Conservation (phyloP, 176 grass and related monocot genomes). For the Cymbopogon citratus region DNA sequence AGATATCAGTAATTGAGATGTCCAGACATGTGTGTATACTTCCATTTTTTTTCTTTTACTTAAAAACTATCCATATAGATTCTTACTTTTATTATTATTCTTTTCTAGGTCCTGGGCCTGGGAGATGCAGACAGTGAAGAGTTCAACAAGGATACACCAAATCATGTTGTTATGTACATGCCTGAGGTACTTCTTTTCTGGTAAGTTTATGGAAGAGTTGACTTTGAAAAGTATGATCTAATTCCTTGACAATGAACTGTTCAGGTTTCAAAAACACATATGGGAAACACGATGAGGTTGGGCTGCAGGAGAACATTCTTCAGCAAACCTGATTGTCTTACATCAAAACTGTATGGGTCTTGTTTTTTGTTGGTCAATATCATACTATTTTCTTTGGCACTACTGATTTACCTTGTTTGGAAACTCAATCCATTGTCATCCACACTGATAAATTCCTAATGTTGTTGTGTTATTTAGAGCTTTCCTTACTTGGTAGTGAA, state of each 20-base stretch:
- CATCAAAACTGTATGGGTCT: conserved; percentile 68
- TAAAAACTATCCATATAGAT: conserved; percentile 5
- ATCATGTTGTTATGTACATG: conserved; percentile 84
- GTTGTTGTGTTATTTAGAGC: not conserved
- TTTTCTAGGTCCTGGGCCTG: conserved; percentile 60
- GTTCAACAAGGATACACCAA: conserved; percentile 54
- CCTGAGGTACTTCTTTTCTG: conserved; percentile 65
- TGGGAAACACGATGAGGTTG: conserved; percentile 97
- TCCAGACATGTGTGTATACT: too few relatives aligned
- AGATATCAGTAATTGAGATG: too few relatives aligned
- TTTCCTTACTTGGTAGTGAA: not conserved
- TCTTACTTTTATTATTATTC: conserved; percentile 17
- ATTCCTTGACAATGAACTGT: conserved; percentile 2
- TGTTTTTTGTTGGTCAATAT: conserved; percentile 3
- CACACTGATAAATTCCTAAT: not conserved
- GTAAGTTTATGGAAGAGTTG: conserved; percentile 7
- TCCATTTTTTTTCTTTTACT: too few relatives aligned
- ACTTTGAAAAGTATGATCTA: not conserved
- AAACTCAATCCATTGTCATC: not conserved
- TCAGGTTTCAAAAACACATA: conserved; percentile 93
- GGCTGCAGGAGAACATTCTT: conserved; percentile 82
- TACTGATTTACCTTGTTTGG: not conserved
- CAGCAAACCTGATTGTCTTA: conserved; percentile 51
- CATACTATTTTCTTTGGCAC: not conserved
- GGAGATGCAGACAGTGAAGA: conserved; percentile 87